Evolutionary conservation across 106 monocot species (phyloP).

Genomic region (Apostasia shenzhenica): DNA sequence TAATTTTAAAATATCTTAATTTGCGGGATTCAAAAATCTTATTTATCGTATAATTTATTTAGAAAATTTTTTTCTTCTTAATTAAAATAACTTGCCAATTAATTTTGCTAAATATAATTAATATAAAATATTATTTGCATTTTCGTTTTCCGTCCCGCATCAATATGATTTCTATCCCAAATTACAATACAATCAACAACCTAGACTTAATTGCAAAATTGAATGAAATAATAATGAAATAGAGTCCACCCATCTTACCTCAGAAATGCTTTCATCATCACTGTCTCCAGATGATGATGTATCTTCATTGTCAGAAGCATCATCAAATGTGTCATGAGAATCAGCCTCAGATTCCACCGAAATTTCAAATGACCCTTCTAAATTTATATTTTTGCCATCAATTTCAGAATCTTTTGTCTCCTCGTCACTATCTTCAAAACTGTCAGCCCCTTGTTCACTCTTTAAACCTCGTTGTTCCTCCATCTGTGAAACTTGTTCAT

Average conservation of each 20-base stretch:
- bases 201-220: not conserved
- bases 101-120: too few species aligned
- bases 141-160: too few species aligned
- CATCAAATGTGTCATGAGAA: not conserved
- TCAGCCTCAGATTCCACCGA: not conserved
- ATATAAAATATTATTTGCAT: too few species aligned
- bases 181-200: not conserved
- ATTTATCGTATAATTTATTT: too few species aligned
- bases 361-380: not conserved
- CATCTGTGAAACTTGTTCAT: not conserved
- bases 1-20: too few species aligned
- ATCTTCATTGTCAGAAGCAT: not conserved
- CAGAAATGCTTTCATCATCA: slow-evolving; percentile 8
- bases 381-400: not conserved
- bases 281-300: not conserved
- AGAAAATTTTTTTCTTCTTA: too few species aligned
- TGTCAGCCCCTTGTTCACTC: not conserved
- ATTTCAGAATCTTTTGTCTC: not conserved
- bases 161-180: not conserved
- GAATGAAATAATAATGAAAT: not conserved
- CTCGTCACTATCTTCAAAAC: not conserved
- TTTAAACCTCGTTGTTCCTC: not conserved
- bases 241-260: not conserved
- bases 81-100: too few species aligned
- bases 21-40: too few species aligned